phyloP scores from a whole-genome alignment of 2,329 filamentous ascomycete species.

The Penicillium janthinellum region DNA sequence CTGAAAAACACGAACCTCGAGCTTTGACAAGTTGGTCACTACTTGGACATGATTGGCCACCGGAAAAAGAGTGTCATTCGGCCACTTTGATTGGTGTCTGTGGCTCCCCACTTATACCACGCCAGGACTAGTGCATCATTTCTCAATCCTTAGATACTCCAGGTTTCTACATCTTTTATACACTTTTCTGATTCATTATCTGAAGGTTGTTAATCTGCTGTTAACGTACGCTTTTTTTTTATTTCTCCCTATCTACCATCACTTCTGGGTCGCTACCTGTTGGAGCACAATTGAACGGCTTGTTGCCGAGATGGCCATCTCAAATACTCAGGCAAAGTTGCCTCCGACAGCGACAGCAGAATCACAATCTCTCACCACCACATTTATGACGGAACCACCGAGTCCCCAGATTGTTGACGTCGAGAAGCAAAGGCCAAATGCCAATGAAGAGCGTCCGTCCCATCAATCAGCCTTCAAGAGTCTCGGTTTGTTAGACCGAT shows the following conservation, averaged over 20 bases:
- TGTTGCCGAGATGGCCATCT: constrained; percentile 1
- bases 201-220: background rate
- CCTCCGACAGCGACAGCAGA: constrained; percentile 1
- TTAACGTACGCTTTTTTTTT: background rate
- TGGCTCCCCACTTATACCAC: background rate
- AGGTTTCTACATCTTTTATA: constrained; percentile 5
- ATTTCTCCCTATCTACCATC: background rate
- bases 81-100: constrained; percentile 6
- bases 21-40: constrained; percentile 6
- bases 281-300: constrained; percentile 2
- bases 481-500: constrained; percentile 4
- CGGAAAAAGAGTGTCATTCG: background rate
- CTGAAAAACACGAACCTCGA: constrained; percentile 12
- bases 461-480: constrained; percentile 11
- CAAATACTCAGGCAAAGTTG: constrained; percentile 4
- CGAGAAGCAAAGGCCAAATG: constrained; percentile 11
- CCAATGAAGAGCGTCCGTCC: background rate
- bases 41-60: constrained; percentile 9
- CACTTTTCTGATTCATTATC: background rate
- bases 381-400: background rate
- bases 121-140: constrained; percentile 1
- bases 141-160: background rate
- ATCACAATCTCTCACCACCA: background rate
- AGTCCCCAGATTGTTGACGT: constrained; percentile 3
- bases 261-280: background rate